Percentiles rank a stretch among this genome's conserved stretches.
phyloP scores from a whole-genome alignment of 306 rosid genomes.

The Fagus sylvatica region DNA sequence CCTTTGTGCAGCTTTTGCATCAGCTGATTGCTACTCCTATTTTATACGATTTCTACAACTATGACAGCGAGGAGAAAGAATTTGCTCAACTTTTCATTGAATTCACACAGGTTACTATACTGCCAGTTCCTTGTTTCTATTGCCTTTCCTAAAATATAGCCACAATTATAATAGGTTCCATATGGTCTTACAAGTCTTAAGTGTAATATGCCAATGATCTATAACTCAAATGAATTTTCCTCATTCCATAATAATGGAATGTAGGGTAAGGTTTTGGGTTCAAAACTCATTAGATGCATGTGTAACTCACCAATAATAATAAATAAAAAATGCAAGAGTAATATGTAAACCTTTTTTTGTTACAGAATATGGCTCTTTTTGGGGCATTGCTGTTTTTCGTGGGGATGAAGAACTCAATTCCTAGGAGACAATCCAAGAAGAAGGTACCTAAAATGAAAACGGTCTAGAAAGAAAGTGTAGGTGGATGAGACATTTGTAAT shows the following conservation, averaged over 20 bases:
- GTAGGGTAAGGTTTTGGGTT: too few relatives aligned
- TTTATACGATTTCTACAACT: constrained; percentile 56
- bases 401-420: constrained; percentile 65
- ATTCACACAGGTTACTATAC: constrained; percentile 51
- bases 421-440: constrained; percentile 57
- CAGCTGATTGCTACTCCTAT: constrained; percentile 51
- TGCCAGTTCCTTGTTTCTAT: background rate
- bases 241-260: too few relatives aligned
- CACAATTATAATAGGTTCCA: background rate
- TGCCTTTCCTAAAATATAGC: background rate
- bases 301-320: background rate
- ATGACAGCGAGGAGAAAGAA: constrained; percentile 44
- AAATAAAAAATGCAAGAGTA: background rate
- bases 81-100: constrained; percentile 44
- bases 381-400: constrained; percentile 68
- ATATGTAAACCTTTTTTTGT: constrained; percentile 6
- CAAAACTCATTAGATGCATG: too few relatives aligned
- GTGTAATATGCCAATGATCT: too few relatives aligned
- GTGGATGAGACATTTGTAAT: background rate
- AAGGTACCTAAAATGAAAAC: constrained; percentile 57
- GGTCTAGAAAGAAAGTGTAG: background rate
- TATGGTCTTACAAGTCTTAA: background rate
- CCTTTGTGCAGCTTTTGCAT: constrained; percentile 46
- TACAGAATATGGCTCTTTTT: constrained; percentile 64
- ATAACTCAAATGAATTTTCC: too few relatives aligned